Conservation (phyloP, 2,329 filamentous ascomycete genomes). For the Ramichloridium luteum region DNA sequence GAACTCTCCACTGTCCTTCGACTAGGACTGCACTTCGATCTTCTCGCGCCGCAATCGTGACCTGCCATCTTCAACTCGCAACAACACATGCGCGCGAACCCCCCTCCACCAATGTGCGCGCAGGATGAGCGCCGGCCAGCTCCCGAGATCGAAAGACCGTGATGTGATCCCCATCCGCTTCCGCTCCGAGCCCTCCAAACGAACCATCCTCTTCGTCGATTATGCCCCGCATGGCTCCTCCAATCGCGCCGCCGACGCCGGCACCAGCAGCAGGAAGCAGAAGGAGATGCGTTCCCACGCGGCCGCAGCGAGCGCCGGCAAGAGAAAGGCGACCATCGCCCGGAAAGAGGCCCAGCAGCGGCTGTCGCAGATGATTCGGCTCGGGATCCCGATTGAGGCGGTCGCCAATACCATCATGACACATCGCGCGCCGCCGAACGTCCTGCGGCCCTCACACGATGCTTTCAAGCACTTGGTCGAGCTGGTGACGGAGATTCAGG, state of each 20-base stretch:
- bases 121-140: too few species aligned
- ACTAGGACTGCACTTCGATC: too few species aligned
- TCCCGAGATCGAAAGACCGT: too few species aligned
- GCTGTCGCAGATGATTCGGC: not conserved
- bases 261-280: not conserved
- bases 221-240: not conserved
- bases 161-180: not conserved
- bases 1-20: too few species aligned
- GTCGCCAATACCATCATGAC: not conserved
- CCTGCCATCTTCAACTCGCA: too few species aligned
- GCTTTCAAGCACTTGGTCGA: conserved; percentile 4
- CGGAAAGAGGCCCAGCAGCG: conserved; percentile 6
- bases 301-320: conserved; percentile 10
- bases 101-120: too few species aligned
- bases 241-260: not conserved
- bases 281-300: conserved; percentile 6
- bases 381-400: not conserved
- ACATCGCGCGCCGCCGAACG: not conserved
- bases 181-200: not conserved
- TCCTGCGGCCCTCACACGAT: not conserved
- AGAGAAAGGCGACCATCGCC: conserved; percentile 14
- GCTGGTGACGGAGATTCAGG: conserved; percentile 1
- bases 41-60: too few species aligned
- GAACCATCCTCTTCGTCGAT: not conserved
- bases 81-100: too few species aligned